Base-by-base conservation (phyloP, 345 rosid species). In the Citrus trifoliata region DNA sequence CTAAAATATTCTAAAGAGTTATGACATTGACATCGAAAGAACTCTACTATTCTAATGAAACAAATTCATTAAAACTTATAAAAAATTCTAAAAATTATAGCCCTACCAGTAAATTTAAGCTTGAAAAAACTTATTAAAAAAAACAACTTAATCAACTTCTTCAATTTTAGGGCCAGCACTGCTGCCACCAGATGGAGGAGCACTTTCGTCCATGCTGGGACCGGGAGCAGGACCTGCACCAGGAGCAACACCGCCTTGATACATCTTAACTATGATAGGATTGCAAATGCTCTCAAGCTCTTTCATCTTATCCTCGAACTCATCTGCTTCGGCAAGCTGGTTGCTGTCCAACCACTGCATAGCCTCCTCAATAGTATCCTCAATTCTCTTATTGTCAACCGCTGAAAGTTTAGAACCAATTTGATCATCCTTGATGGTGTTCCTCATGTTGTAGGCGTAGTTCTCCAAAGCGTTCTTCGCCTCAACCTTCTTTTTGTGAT, bases 161-260 rank as follows among this genome's bases (percentile, higher is more conserved):
- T 90, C 92, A 73, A 90, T 88, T 81, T 90, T 90, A 56, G 93
- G 93, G 19, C 93, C 93, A 63, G 90, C 89, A 72, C 88, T 85
- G 16, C 87, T 82, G 30, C 84, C 84, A 25, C 82, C 83, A 5
- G 83, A 46, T 13, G 86, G 77, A 77, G 83, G 78, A 78, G 16
- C 78, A 60, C 37, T 75, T 24, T 75, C 88, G 10, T 75, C 86
- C 84, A 78, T 78, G 37, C 78, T 80, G 66, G 87, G 48, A 22
- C 13, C 82, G 66, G 87, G 38, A 22, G 38, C 70, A 4, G 86
- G 32, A 4, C 82, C 88, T 75, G 81, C 81, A 21, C 75, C 87
- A 38, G 78, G 56, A 21, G 76, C 76, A 5, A 64, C 88, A 74
- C 82, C 82, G 1, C 87, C 93, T 82, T 82, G 88, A 69, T 88